These are phyloP conservation scores for Periconia sp. DNA, from an alignment of 2,329 filamentous ascomycete species.

Conservation along the genomic window DNA sequence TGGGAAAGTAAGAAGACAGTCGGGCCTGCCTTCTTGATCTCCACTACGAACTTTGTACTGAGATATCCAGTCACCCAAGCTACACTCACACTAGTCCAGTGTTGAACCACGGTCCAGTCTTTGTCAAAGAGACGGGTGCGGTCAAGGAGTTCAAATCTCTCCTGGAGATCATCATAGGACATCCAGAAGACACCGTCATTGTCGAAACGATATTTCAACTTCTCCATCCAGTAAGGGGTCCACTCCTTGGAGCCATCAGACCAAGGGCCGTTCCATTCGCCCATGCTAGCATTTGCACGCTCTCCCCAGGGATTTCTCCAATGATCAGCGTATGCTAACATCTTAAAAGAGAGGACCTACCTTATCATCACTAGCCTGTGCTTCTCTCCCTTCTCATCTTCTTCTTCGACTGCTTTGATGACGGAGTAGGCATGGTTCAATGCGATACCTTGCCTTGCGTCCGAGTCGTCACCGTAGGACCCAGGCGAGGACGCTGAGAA, in stretches of 20 bases:
- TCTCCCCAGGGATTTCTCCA: conserved; percentile 79
- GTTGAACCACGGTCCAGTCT: conserved; percentile 65
- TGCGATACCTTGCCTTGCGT: conserved; percentile 53
- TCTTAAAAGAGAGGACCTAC: conserved; percentile 47
- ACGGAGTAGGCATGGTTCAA: conserved; percentile 62
- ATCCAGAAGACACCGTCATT: conserved; percentile 74
- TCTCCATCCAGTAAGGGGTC: conserved; percentile 78
- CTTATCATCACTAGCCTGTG: conserved; percentile 66
- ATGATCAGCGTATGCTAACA: too few species aligned
- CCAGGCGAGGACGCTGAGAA: conserved; percentile 67
- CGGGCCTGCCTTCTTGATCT: conserved; percentile 57
- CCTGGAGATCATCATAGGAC: conserved; percentile 63
- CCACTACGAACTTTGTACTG: conserved; percentile 64
- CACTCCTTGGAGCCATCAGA: conserved; percentile 82
- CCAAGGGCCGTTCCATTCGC: conserved; percentile 82
- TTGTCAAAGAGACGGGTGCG: conserved; percentile 65
- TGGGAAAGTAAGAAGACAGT: conserved; percentile 66
- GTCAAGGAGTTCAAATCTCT: conserved; percentile 63
- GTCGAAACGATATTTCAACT: conserved; percentile 74
- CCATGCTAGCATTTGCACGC: conserved; percentile 45
- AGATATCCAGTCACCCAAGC: conserved; percentile 67
- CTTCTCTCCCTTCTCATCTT: conserved; percentile 42
- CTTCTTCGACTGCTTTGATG: conserved; percentile 63
- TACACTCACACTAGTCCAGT: conserved; percentile 64
- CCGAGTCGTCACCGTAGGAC: conserved; percentile 65